A percentile compares a stretch with the other conserved stretches of the same genome.
phyloP scores from a whole-genome alignment of 2,329 filamentous ascomycete genomes.

The Diaporthe citrichinensis region DNA sequence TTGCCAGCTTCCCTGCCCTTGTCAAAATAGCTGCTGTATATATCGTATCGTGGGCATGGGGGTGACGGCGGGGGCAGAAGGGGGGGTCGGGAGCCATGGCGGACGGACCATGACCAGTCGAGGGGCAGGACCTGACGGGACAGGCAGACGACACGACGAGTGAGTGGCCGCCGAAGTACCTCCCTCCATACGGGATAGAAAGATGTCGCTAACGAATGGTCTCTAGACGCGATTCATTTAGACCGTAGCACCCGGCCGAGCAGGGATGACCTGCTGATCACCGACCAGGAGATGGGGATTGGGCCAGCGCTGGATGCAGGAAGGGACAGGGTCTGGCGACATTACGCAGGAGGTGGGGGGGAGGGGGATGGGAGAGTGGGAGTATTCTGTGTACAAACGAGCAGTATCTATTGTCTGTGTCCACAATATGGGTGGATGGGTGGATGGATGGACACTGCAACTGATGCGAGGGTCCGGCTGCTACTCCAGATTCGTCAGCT shows the following conservation, averaged over 20 bases:
- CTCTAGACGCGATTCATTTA: conserved; percentile 32
- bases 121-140: conserved; percentile 12
- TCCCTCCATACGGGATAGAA: conserved; percentile 16
- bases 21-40: conserved; percentile 6
- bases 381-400: neutral
- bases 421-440: conserved; percentile 10
- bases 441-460: conserved; percentile 18
- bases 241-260: conserved; percentile 16
- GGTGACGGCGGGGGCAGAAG: neutral
- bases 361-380: conserved; percentile 2
- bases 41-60: conserved; percentile 29
- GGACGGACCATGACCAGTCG: conserved; percentile 8
- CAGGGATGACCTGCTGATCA: conserved; percentile 35
- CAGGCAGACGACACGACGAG: neutral
- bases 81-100: conserved; percentile 22
- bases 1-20: conserved; percentile 26
- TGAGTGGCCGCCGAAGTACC: neutral
- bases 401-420: neutral
- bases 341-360: conserved; percentile 17
- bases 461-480: conserved; percentile 17
- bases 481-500: conserved; percentile 32
- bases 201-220: conserved; percentile 1
- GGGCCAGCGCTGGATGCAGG: conserved; percentile 32
- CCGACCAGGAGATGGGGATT: conserved; percentile 14
- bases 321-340: conserved; percentile 39